Conservation (phyloP, 148 eudicot species). For the Rhododendron williamsianum region DNA sequence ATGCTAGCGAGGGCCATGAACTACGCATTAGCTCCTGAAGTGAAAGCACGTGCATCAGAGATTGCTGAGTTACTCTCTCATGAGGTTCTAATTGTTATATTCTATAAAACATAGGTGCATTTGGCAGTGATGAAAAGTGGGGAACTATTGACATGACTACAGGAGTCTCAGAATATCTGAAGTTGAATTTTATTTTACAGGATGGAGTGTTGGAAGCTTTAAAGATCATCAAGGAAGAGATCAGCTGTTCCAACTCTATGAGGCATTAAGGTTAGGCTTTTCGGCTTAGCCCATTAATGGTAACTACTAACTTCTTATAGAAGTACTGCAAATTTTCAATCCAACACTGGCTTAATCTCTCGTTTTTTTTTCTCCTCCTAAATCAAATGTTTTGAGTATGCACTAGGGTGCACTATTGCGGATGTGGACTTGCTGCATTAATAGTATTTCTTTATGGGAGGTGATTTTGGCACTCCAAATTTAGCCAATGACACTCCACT, state of each 20-base stretch:
- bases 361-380: not conserved
- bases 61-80: constrained; percentile 51
- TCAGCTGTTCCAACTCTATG: constrained; percentile 13
- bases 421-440: not conserved
- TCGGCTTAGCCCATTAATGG: not conserved
- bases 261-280: not conserved
- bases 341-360: not conserved
- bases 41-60: constrained; percentile 50
- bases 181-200: constrained; percentile 14
- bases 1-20: constrained; percentile 45
- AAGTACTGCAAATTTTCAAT: not conserved
- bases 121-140: not conserved
- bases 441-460: too few relatives aligned
- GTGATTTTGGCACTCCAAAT: too few relatives aligned
- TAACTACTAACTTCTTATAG: not conserved
- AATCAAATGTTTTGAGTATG: not conserved
- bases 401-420: not conserved
- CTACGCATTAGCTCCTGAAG: constrained; percentile 46
- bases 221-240: constrained; percentile 46
- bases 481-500: too few relatives aligned
- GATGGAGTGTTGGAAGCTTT: constrained; percentile 59
- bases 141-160: not conserved
- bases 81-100: constrained; percentile 37
- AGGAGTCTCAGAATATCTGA: not conserved
- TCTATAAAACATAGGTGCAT: not conserved